These are phyloP conservation scores for Phytopythium cucurbitacearum DNA, from an alignment of 352 stramenopile species.

Conservation along the genomic window DNA sequence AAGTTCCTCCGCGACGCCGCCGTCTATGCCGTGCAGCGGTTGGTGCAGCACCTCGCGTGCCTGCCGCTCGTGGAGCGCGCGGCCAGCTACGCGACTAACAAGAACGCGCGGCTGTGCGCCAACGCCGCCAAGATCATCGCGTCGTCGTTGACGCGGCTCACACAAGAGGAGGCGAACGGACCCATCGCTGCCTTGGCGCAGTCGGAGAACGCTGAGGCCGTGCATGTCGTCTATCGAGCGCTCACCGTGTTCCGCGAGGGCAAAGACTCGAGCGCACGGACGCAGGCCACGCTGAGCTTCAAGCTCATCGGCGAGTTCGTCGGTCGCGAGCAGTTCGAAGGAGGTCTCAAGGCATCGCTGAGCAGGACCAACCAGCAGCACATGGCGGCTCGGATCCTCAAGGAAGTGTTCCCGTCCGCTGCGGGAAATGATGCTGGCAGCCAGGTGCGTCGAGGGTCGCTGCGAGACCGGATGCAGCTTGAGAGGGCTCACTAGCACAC, in stretches of 20 bases:
- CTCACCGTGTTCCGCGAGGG: constrained; percentile 39
- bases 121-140: constrained; percentile 42
- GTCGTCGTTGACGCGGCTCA: constrained; percentile 20
- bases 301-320: constrained; percentile 34
- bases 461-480: constrained; percentile 30
- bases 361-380: constrained; percentile 14
- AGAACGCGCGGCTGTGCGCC: constrained; percentile 55
- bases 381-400: constrained; percentile 26
- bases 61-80: constrained; percentile 31
- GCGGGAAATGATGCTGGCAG: neutral
- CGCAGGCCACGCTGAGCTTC: constrained; percentile 37
- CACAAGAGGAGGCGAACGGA: constrained; percentile 6
- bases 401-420: constrained; percentile 26
- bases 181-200: constrained; percentile 3
- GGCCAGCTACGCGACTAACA: constrained; percentile 44
- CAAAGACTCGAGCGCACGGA: constrained; percentile 42
- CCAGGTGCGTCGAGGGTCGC: constrained; percentile 16
- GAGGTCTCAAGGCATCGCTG: constrained; percentile 25
- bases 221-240: constrained; percentile 22
- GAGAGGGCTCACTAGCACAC: neutral
- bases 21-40: constrained; percentile 25
- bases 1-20: constrained; percentile 65
- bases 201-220: constrained; percentile 3
- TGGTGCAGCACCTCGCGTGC: constrained; percentile 35
- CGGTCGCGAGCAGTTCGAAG: constrained; percentile 22